Evolutionary conservation across 371 early-diverging fungal species (phyloP).

Genomic region (Gilbertella persicaria): DNA sequence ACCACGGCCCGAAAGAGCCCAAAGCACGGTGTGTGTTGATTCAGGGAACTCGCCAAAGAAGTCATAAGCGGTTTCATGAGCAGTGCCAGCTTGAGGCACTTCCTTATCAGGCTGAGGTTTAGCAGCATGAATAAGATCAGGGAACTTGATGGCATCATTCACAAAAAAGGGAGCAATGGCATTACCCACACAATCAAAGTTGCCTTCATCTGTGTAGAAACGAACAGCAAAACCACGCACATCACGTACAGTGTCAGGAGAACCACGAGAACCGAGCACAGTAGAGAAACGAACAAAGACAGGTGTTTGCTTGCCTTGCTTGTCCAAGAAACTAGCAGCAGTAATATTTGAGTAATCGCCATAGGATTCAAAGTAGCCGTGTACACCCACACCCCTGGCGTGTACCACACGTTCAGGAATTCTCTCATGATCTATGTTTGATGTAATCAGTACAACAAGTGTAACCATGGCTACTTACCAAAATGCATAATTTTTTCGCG

Average conservation of each 20-base stretch:
- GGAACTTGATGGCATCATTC: slow-evolving; percentile 51
- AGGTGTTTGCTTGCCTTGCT: slow-evolving; percentile 50
- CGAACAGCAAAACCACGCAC: slow-evolving; percentile 61
- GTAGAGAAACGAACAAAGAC: slow-evolving; percentile 61
- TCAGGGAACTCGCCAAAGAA: slow-evolving; percentile 52
- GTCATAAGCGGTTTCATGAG: slow-evolving; percentile 54
- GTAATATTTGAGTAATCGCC: slow-evolving; percentile 44
- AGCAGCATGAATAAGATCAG: slow-evolving; percentile 53
- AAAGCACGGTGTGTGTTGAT: slow-evolving; percentile 44
- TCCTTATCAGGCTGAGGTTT: slow-evolving; percentile 53
- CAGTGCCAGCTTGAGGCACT: slow-evolving; percentile 51
- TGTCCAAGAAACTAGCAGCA: slow-evolving; percentile 41
- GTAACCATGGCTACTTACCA: slow-evolving; percentile 21
- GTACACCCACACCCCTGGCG: slow-evolving; percentile 56
- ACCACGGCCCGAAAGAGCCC: slow-evolving; percentile 51
- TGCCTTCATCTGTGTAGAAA: slow-evolving; percentile 65
- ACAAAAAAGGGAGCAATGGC: slow-evolving; percentile 50
- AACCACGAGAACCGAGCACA: slow-evolving; percentile 48
- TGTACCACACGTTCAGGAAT: slow-evolving; percentile 62
- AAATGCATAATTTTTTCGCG: slow-evolving; percentile 59
- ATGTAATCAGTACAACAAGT: background rate
- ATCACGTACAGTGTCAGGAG: slow-evolving; percentile 58
- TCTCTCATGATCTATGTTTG: slow-evolving; percentile 26
- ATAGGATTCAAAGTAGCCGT: slow-evolving; percentile 57
- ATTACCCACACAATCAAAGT: slow-evolving; percentile 55